phyloP scores from a whole-genome alignment of 2,329 filamentous ascomycete genomes.

The Hypoxylon sp. region DNA sequence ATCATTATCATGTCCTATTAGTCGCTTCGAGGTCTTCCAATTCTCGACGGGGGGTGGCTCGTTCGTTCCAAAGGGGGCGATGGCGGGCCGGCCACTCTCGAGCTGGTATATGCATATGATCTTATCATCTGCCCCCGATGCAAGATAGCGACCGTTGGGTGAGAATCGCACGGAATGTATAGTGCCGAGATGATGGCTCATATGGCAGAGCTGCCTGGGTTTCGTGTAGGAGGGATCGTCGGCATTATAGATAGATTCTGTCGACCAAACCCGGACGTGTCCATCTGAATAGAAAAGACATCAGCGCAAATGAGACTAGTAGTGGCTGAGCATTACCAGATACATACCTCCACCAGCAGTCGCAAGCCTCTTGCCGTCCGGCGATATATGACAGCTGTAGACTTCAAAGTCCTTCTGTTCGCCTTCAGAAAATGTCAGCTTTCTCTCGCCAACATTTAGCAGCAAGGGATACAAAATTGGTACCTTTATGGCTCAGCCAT shows the following conservation, averaged over 20 bases:
- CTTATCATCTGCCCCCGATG: constrained; percentile 98
- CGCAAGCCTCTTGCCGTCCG: constrained; percentile 90
- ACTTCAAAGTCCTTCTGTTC: constrained; percentile 99
- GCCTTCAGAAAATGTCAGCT: constrained; percentile 64
- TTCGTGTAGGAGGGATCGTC: constrained; percentile 78
- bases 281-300: constrained; percentile 73
- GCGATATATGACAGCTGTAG: constrained; percentile 97
- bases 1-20: constrained; percentile 98
- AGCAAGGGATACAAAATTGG: constrained; percentile 37
- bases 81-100: constrained; percentile 83
- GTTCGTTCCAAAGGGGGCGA: constrained; percentile 82
- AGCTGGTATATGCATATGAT: constrained; percentile 97
- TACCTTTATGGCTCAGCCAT: constrained; percentile 95
- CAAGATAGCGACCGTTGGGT: constrained; percentile 92
- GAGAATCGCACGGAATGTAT: constrained; percentile 98
- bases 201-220: constrained; percentile 94
- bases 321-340: constrained; percentile 9
- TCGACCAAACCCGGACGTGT: constrained; percentile 98
- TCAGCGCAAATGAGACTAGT: constrained; percentile 28
- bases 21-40: constrained; percentile 93
- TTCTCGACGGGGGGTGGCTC: constrained; percentile 96
- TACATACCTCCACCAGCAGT: constrained; percentile 90
- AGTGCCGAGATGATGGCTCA: constrained; percentile 98
- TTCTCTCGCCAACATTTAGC: constrained; percentile 7
- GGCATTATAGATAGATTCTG: constrained; percentile 89